Evolutionary conservation across 2,329 filamentous ascomycete species (phyloP), one percentile per base, ranked within the genome.

Genomic region (Aureobasidium sp.): DNA sequence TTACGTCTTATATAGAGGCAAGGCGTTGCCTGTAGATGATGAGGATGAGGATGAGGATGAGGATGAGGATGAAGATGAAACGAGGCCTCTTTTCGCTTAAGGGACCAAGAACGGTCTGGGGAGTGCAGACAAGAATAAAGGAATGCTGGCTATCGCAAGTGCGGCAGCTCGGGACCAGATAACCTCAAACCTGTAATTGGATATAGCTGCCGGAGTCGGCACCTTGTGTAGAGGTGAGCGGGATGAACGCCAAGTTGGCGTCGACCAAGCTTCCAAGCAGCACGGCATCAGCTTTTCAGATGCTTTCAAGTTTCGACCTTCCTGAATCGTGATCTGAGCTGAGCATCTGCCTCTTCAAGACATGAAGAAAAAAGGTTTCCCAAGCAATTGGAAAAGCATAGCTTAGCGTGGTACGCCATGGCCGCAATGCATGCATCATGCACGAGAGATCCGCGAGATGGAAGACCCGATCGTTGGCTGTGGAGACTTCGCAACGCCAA

Each of bases 1-100:
- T 75, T 97, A 92, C 68, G 77, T 92, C 39, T 73, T 96, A 25
- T 97, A 96, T 71, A 73, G 72, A 63, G 71, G 16, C 66, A 69
- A 9, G 67, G 71, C 5, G 66, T 68, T 42, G 61, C 67, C 63
- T 64, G 58, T 29, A 47, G 30, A 41, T 14, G 48, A 50, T 50
- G 62, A 61, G 14, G 48, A 50, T 14, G 9, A 32, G 5, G 32
- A 37, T 14, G 30, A 41, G 29, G 48, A 50, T 50, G 62, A 61
- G 14, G 48, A 50, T 14, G 9, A 32, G 5, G 32, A 37, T 14
- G 30, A 41, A 21, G 48, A 50, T 37, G 34, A 37, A 37, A 37
- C 34, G 34, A 37, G 34, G 14, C 34, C 59, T 53, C 50, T 61
- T 11, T 42, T 61, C 5, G 50, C 29, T 16, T 53, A 49, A 61